Percentiles rank a stretch among this genome's conserved stretches.
Conservation (phyloP, 108 stramenopile genomes). For the Skeletonema menzelii region DNA sequence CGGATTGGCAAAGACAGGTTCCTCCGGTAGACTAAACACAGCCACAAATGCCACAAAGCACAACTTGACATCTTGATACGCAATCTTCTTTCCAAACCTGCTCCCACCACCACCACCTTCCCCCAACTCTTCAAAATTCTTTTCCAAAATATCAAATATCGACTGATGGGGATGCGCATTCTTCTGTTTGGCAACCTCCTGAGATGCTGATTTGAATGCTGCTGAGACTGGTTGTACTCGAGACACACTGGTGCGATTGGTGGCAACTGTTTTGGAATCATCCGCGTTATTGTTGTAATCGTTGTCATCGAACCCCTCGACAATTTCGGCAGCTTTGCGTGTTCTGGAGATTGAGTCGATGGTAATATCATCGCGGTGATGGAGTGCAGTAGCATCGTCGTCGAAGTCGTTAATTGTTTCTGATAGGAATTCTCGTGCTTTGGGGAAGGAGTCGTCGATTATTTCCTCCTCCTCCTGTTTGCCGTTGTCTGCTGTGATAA, state of each 20-base stretch:
- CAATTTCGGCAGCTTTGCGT: conserved; percentile 19
- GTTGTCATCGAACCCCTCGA: conserved; percentile 28
- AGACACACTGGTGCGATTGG: conserved; percentile 22
- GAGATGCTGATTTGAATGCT: conserved; percentile 12
- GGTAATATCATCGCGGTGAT: background rate
- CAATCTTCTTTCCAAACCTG: conserved; percentile 12
- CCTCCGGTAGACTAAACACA: conserved; percentile 36
- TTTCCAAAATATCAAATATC: conserved; percentile 52
- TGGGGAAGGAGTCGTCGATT: conserved; percentile 5
- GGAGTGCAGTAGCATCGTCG: conserved; percentile 9
- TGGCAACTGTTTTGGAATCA: conserved; percentile 19
- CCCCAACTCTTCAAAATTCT: conserved; percentile 47
- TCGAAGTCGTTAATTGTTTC: conserved; percentile 15
- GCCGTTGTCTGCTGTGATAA: background rate
- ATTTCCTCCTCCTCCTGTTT: background rate
- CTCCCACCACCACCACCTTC: conserved; percentile 10
- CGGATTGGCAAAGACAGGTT: conserved; percentile 7
- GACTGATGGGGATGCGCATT: conserved; percentile 34
- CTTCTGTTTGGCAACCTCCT: conserved; percentile 6
- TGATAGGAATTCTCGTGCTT: conserved; percentile 7
- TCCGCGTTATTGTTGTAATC: background rate
- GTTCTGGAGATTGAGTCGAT: background rate
- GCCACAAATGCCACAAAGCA: conserved; percentile 55
- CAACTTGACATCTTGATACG: conserved; percentile 44
- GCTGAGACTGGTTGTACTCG: conserved; percentile 16